Evolutionary conservation across 2,329 filamentous ascomycete genomes (phyloP), one percentile per base, ranked within the genome.

Genomic region (Tolypocladium ovalisporum): DNA sequence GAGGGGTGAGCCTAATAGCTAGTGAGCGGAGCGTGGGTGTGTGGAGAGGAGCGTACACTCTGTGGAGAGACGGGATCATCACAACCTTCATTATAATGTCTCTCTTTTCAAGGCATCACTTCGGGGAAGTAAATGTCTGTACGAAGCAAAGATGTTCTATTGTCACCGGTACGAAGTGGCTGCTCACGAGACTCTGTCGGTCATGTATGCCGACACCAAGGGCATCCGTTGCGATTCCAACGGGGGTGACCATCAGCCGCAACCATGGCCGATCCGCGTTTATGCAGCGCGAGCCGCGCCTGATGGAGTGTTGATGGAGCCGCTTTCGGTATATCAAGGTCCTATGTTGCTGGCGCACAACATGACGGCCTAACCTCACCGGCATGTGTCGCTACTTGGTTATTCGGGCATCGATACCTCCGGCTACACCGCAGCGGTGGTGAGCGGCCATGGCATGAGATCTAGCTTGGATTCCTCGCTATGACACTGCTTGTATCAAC

Each of bases 361-460:
- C 58, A 62, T 65, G 58, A 59, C 58, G 54, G 64, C 64, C 62
- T 60, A 62, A 67, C 53, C 59, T 62, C 54, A 59, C 58, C 56
- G 62, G 57, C 39, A 52, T 58, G 52, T 42, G 10, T 42, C 24
- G 56, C 54, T 52, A 40, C 56, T 54, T 56, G 52, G 39, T 32
- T 36, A 35, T 52, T 68, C 64, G 63, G 67, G 65, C 65, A 65
- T 58, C 62, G 56, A 66, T 56, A 59, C 37, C 34, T 42, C 36
- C 8, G 32, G 32, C 54, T 36, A 36, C 47, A 17, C 9, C 39
- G 5, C 37, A 35, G 53, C 29, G 6, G 42, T 40, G 54, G 36
- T 47, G 39, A 34, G 39, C 54, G 34, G 15, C 54, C 55, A 54
- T 7, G 55, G 54, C 63, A 65, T 63, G 64, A 64, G 60, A 61